A percentile compares a stretch with the other conserved stretches of the same genome.
These are phyloP conservation scores for Thuidium tamariscinum DNA, from an alignment of 225 moss, liverwort and hornwort species.

Conservation along the genomic window DNA sequence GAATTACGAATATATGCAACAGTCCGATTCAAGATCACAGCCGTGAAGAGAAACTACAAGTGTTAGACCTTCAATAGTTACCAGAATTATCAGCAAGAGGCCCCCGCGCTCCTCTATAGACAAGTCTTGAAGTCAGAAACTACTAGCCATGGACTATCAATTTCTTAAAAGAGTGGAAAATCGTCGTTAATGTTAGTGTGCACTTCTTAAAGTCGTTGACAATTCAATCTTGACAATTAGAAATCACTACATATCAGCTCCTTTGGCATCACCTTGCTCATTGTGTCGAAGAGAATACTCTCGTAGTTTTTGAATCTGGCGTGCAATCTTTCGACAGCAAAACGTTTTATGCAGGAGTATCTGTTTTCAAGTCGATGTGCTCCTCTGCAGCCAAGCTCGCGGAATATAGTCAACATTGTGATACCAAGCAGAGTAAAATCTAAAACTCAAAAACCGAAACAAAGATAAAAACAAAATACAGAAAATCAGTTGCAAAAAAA, in stretches of 20 bases:
- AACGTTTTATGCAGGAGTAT: conserved; percentile 44
- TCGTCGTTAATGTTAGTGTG: not conserved
- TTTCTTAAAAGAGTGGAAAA: not conserved
- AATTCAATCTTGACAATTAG: not conserved
- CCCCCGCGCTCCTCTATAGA: too few species aligned
- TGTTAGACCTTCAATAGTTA: not conserved
- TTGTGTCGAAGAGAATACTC: too few species aligned
- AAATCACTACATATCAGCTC: not conserved
- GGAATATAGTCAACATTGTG: not conserved
- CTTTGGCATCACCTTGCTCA: not conserved
- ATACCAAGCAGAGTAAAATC: not conserved
- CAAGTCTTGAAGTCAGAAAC: not conserved
- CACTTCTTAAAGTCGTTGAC: not conserved
- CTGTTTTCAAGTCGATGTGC: conserved; percentile 51
- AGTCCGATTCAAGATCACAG: not conserved
- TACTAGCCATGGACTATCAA: not conserved
- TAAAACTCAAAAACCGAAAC: not conserved
- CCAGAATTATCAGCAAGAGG: not conserved
- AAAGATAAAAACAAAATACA: not conserved
- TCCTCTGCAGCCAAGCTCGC: conserved; percentile 11
- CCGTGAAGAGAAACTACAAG: not conserved
- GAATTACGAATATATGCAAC: not conserved
- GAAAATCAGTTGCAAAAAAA: not conserved
- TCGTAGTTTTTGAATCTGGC: too few species aligned
- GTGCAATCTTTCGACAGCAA: conserved; percentile 18